Percentiles rank a stretch among this genome's conserved stretches.
phyloP scores from a whole-genome alignment of 1,284 basidiomycete species.

The Fomitopsis pinicola region DNA sequence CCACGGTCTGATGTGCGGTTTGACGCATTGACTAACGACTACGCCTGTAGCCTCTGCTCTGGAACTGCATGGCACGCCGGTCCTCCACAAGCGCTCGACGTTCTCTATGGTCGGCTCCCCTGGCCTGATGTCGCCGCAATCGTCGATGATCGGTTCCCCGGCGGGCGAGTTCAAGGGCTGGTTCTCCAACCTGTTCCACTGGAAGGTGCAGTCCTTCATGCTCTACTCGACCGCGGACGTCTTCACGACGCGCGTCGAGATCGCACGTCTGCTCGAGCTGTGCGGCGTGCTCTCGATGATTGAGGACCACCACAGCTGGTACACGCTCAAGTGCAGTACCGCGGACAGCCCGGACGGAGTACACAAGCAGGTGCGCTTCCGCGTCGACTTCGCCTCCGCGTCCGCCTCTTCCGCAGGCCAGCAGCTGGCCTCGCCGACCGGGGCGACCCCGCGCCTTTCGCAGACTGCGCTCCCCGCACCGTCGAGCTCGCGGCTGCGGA shows the following conservation, averaged over 20 bases:
- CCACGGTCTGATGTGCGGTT: background rate
- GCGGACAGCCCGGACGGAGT: constrained; percentile 52
- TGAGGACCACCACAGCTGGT: constrained; percentile 43
- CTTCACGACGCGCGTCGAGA: constrained; percentile 58
- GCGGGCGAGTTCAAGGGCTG: constrained; percentile 78
- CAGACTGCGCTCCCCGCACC: constrained; percentile 18
- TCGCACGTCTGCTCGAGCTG: constrained; percentile 59
- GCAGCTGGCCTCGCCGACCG: constrained; percentile 7
- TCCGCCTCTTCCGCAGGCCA: constrained; percentile 27
- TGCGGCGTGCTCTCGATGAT: constrained; percentile 58
- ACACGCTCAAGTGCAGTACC: constrained; percentile 58
- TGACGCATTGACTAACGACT: background rate
- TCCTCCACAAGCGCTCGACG: constrained; percentile 31
- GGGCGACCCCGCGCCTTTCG: constrained; percentile 17
- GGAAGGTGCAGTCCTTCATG: constrained; percentile 63
- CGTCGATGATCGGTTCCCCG: constrained; percentile 36
- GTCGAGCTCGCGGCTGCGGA: constrained; percentile 10
- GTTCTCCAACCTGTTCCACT: constrained; percentile 78
- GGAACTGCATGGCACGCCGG: constrained; percentile 27
- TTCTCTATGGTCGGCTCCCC: constrained; percentile 33
- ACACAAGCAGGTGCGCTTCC: constrained; percentile 56
- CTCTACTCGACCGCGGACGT: constrained; percentile 68
- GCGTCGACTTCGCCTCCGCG: constrained; percentile 55
- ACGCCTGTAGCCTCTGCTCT: constrained; percentile 29
- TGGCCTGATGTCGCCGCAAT: constrained; percentile 21